Percentiles rank a stretch among this genome's conserved stretches.
Conservation (phyloP, 352 stramenopile genomes). For the Aphanomyces cochlioides region DNA sequence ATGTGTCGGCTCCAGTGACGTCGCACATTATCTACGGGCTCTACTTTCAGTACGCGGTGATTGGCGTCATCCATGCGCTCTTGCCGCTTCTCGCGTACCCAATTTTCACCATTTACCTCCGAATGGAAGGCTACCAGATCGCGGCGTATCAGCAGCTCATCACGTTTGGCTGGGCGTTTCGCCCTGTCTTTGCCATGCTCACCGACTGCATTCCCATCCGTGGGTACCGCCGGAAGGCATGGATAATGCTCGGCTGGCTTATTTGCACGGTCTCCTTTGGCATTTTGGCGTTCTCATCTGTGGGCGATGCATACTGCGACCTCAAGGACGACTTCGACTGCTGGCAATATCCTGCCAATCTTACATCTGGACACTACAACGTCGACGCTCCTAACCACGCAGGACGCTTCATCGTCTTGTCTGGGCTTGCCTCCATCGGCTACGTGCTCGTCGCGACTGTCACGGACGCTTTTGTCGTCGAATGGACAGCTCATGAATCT, state of each 20-base stretch:
- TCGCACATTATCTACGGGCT: not conserved
- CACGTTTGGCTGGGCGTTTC: constrained; percentile 15
- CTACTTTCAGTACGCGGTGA: not conserved
- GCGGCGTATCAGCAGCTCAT: constrained; percentile 11
- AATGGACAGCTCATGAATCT: constrained; percentile 39
- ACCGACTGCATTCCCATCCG: constrained; percentile 27
- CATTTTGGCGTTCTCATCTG: not conserved
- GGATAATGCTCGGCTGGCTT: constrained; percentile 5
- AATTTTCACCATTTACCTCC: constrained; percentile 21
- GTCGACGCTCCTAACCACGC: constrained; percentile 36
- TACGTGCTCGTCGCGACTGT: constrained; percentile 68
- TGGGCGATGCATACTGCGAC: constrained; percentile 18
- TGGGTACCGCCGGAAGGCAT: constrained; percentile 25
- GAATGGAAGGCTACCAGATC: not conserved
- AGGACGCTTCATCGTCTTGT: constrained; percentile 34
- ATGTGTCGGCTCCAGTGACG: too few relatives aligned
- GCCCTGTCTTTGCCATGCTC: constrained; percentile 22
- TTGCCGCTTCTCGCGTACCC: constrained; percentile 20
- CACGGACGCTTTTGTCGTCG: constrained; percentile 64
- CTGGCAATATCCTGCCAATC: not conserved
- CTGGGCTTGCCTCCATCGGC: constrained; percentile 45
- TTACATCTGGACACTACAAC: constrained; percentile 31
- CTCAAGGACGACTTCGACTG: not conserved
- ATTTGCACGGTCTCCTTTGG: not conserved
- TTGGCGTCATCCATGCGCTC: not conserved